Base-by-base conservation (phyloP, 179 eudicot species). In the Actinidia polygama region DNA sequence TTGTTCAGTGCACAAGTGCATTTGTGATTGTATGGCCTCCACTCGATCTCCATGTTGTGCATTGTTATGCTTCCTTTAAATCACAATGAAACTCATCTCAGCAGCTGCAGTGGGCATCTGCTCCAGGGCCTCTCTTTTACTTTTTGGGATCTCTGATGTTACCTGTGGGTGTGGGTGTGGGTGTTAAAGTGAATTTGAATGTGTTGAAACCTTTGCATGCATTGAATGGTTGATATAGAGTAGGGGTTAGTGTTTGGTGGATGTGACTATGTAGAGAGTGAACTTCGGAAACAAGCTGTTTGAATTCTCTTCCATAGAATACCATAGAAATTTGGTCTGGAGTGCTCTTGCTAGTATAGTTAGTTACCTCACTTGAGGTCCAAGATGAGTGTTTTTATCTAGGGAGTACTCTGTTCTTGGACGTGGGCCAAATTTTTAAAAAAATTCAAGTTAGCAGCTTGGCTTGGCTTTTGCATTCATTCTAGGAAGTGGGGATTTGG, bases 61-160 rank as follows among this genome's bases (percentile, higher is more conserved):
- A 74, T 73, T 59, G 83, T 79, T 64, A 87, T 46, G 85, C 87
- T 78, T 81, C 85, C 85, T n/a, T 82, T 78, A 40, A 77, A 73
- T 57, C 80, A 58, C 85, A 81, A 8, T 36, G 73, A 12, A 81
- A 15, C 85, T 81, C 74, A 81, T 19, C 30, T 81, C 77, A 62
- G 78, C 69, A 79, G 85, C 69, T 79, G 19, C 62, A 6, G 75
- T 71, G 47, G 78, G 44, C 62, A 53, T 74, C 11, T 16, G 4
- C 66, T 61, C 24, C 26, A 10, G 10, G 14, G 3, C 9, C 73
- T 19, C 77, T 19, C 77, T 73, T 1, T 4, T 11, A 1, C 58
- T 54, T 24, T 47, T 72, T 10, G 51, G 26, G 24, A 21, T 51
- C 19, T 14, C 8, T 5, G 23, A 14, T 4, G 26, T 30, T 50